phyloP scores from a whole-genome alignment of 2,329 filamentous ascomycete genomes.

The Trichoderma sp. region DNA sequence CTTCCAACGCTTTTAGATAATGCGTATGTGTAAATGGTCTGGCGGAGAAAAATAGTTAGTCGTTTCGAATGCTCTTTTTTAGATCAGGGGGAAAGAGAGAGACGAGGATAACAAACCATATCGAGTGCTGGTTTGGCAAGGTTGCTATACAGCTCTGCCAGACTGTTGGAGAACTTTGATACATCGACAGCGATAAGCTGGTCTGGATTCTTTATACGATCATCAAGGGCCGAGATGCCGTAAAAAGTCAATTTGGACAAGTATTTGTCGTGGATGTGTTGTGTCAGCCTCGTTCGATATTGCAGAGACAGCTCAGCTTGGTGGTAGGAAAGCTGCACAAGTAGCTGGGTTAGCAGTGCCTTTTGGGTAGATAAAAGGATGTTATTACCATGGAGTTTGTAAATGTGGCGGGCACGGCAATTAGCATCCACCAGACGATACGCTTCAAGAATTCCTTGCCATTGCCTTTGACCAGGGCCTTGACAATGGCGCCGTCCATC shows the following conservation, averaged over 20 bases:
- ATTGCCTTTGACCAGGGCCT: conserved; percentile 84
- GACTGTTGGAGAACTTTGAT: conserved; percentile 89
- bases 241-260: conserved; percentile 98
- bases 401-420: conserved; percentile 92
- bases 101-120: conserved; percentile 57
- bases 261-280: conserved; percentile 92
- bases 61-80: not conserved
- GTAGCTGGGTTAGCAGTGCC: not conserved
- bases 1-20: conserved; percentile 93
- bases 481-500: conserved; percentile 90
- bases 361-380: not conserved
- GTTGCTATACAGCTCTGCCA: conserved; percentile 95
- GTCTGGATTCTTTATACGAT: conserved; percentile 97
- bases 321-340: conserved; percentile 79
- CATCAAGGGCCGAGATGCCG: conserved; percentile 88
- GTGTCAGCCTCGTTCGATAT: conserved; percentile 90
- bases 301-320: conserved; percentile 91
- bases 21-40: conserved; percentile 90
- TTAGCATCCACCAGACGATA: conserved; percentile 97
- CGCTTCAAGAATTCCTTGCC: conserved; percentile 86
- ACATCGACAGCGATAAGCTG: conserved; percentile 97
- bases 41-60: conserved; percentile 26
- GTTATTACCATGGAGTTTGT: conserved; percentile 91
- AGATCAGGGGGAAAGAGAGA: not conserved
- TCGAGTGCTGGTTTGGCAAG: conserved; percentile 91